Evolutionary conservation across 306 rosid species (phyloP).

Genomic region (Urtica urens): DNA sequence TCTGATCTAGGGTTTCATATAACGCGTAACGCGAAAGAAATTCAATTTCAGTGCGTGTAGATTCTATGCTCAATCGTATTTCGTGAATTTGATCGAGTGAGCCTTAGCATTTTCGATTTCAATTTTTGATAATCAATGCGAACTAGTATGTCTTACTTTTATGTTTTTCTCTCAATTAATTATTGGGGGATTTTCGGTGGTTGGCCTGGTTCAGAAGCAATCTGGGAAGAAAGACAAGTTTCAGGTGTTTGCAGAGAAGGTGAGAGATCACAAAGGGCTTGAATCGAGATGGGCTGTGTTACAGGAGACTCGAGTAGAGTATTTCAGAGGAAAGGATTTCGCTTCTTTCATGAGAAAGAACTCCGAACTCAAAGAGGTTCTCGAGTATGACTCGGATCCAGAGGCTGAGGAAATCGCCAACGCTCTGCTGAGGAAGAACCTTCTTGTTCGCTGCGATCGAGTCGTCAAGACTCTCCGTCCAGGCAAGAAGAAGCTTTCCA

Average conservation of each 20-base stretch:
- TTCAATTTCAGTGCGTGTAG: neutral
- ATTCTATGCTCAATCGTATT: no score
- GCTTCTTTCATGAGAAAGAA: constrained; percentile 65
- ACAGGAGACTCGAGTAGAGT: constrained; percentile 94
- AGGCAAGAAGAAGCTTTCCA: constrained; percentile 87
- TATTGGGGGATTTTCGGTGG: no score
- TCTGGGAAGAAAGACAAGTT: constrained; percentile 62
- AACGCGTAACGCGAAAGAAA: neutral
- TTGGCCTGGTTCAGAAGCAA: constrained; percentile 48
- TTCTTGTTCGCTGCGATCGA: constrained; percentile 88
- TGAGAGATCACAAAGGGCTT: constrained; percentile 77
- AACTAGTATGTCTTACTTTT: no score
- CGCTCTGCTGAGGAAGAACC: constrained; percentile 60
- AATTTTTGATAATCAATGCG: no score
- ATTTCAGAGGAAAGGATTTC: constrained; percentile 94
- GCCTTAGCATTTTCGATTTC: neutral
- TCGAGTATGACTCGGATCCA: constrained; percentile 56
- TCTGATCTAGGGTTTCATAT: constrained; percentile 35
- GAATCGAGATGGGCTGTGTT: constrained; percentile 95
- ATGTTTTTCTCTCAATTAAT: no score
- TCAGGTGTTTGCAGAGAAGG: constrained; percentile 94
- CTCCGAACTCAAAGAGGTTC: constrained; percentile 68
- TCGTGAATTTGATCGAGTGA: constrained; percentile 1
- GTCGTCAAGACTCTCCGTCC: constrained; percentile 95
- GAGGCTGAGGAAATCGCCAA: constrained; percentile 75